Base-by-base conservation (phyloP, 1,284 basidiomycete species). In the Tylopilus sp. region DNA sequence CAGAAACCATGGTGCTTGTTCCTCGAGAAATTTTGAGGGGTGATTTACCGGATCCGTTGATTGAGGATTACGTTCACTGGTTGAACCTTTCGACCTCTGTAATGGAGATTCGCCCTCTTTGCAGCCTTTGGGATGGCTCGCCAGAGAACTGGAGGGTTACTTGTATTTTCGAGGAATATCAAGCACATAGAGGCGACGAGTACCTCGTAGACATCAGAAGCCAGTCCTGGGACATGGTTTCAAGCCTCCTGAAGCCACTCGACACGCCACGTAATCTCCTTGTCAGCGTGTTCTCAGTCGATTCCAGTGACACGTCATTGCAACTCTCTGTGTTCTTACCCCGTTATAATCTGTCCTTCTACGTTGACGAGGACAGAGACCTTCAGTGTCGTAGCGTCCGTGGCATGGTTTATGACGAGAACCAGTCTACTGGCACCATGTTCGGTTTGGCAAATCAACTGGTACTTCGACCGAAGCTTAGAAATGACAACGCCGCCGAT, bases 11-110 rank as follows among this genome's bases (percentile, higher is more conserved):
- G 22, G 78, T 85, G 56, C 67, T 86, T 13, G 73, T 87, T 44
- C 83, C 82, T 12, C 77, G 69, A 29, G 53, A 61, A 10, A 65
- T 66, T 18, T 67, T 86, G n/a, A 29, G n/a, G 3, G 66, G 68
- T 0, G 85, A 86, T 66, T 59, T 87, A 4, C 85, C 47, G n/a
- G 47, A 49, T 15, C 60, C 66, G 7, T 72, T 86, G 32, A 67
- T 81, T 1, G 51, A 74, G 5, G 73, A 79, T 18, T 76, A 79
- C 57, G 72, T 71, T 3, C 83, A 83, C 67, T 85, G 83, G 82
- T 66, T 84, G 32, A 67, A 79, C 18, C 61, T 81, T 15, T 32
- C 58, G 5, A 72, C 68, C 1, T 61, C 67, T 3, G 61, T 70
- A 6, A 69, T 85, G 0, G 81, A 82, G 65, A 78, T 84, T 55